Evolutionary conservation across 441 rosid species (phyloP).

Genomic region (Oxalis stricta): DNA sequence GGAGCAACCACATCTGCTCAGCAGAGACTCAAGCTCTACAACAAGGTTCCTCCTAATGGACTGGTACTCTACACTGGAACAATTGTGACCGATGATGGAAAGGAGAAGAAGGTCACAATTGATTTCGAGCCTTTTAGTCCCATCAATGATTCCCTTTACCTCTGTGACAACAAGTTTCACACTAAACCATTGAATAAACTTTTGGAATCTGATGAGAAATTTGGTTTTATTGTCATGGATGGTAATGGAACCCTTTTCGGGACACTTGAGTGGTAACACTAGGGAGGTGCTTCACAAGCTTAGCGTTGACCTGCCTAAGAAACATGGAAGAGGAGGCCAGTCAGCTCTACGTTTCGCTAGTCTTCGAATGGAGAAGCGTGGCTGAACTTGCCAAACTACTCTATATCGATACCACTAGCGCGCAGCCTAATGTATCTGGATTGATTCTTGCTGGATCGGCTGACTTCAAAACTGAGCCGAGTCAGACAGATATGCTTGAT

Average conservation of each 20-base stretch:
- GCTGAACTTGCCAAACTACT: conserved; percentile 86
- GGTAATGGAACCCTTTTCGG: conserved; percentile 84
- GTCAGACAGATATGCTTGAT: conserved; percentile 87
- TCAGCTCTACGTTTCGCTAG: conserved; percentile 81
- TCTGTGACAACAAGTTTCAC: conserved; percentile 77
- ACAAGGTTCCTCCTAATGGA: conserved; percentile 70
- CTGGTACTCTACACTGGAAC: conserved; percentile 85
- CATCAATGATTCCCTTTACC: conserved; percentile 60
- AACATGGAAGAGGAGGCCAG: conserved; percentile 87
- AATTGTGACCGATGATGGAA: conserved; percentile 66
- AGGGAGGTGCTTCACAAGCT: conserved; percentile 79
- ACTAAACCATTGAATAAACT: conserved; percentile 63
- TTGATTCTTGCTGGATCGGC: conserved; percentile 87
- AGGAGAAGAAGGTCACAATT: conserved; percentile 76
- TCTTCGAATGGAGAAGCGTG: conserved; percentile 70
- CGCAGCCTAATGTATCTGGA: conserved; percentile 88
- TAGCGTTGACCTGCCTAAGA: conserved; percentile 74
- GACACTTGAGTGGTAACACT: conserved; percentile 61
- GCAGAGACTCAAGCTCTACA: conserved; percentile 82
- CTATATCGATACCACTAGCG: conserved; percentile 63
- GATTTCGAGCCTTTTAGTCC: conserved; percentile 79
- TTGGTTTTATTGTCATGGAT: conserved; percentile 79
- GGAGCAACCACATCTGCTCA: conserved; percentile 87
- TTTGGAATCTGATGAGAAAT: conserved; percentile 72
- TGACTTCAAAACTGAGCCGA: conserved; percentile 83